Evolutionary conservation across 1,139 yeast species (phyloP).

Genomic region (Hemisphaericaspora subhashii): DNA sequence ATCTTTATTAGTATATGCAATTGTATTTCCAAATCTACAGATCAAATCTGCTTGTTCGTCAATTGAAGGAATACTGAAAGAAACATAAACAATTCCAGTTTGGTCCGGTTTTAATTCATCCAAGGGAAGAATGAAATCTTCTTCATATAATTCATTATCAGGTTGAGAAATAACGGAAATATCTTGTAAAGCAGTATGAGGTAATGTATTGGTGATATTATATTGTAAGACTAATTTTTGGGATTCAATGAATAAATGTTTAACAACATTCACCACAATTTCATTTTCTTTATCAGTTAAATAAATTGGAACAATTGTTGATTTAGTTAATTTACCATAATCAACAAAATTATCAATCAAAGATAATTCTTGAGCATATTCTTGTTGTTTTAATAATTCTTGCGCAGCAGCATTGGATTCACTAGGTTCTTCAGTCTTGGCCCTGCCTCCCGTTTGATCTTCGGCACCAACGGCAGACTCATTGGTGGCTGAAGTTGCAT

Average conservation of each 20-base stretch:
- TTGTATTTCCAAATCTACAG: constrained; percentile 64
- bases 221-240: constrained; percentile 82
- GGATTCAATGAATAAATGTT: constrained; percentile 68
- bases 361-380: constrained; percentile 65
- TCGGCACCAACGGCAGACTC: constrained; percentile 11
- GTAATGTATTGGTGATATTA: constrained; percentile 80
- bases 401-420: constrained; percentile 23
- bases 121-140: constrained; percentile 74
- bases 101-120: constrained; percentile 70
- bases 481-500: constrained; percentile 15
- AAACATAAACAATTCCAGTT: constrained; percentile 76
- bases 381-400: constrained; percentile 54
- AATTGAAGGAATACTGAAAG: constrained; percentile 58
- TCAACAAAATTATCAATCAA: constrained; percentile 67
- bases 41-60: constrained; percentile 42
- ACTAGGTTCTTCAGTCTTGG: constrained; percentile 7
- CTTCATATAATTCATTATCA: constrained; percentile 57
- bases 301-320: constrained; percentile 58
- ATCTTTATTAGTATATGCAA: constrained; percentile 79
- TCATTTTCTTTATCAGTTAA: constrained; percentile 94
- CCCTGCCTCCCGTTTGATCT: constrained; percentile 5
- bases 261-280: constrained; percentile 81
- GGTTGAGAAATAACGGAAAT: constrained; percentile 75
- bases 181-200: constrained; percentile 73
- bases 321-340: constrained; percentile 76